A percentile compares a stretch with the other conserved stretches of the same genome.
Conservation (phyloP, 768 basidiomycete species). For the Lyophyllum semitale region DNA sequence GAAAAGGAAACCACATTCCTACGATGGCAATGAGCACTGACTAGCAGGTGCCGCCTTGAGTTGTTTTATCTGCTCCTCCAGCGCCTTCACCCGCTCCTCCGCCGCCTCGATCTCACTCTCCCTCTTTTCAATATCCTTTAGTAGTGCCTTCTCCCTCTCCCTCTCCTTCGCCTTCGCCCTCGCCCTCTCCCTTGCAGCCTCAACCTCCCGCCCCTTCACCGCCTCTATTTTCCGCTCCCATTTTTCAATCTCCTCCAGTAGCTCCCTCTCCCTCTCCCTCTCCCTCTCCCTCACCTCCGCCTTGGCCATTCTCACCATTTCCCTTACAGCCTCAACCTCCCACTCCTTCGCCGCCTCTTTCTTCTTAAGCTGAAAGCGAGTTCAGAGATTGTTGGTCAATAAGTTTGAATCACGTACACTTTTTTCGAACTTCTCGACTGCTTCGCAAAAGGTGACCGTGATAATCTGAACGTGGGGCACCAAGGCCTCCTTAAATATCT, state of each 20-base stretch:
- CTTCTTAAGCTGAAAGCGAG: neutral
- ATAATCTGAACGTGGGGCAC: neutral
- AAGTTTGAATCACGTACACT: neutral
- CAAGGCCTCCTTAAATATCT: neutral
- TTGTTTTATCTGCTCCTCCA: too few species aligned
- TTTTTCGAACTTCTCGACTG: neutral
- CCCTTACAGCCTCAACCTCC: too few species aligned
- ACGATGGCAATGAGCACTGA: too few species aligned
- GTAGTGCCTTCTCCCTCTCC: neutral
- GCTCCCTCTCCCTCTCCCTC: neutral
- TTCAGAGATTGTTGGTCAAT: neutral
- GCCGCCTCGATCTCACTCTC: too few species aligned
- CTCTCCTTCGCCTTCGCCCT: neutral
- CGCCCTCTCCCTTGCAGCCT: too few species aligned
- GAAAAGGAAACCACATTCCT: too few species aligned
- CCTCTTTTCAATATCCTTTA: neutral
- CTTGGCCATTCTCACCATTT: too few species aligned
- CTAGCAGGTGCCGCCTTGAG: too few species aligned
- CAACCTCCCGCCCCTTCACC: too few species aligned
- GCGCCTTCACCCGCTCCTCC: too few species aligned
- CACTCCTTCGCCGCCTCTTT: neutral
- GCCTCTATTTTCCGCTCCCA: too few species aligned
- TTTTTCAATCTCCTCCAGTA: neutral
- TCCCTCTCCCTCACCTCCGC: neutral
- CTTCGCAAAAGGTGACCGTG: neutral